These are phyloP conservation scores for Hypomontagnella submonticulosa DNA, from an alignment of 495 filamentous ascomycete species.

Conservation along the genomic window DNA sequence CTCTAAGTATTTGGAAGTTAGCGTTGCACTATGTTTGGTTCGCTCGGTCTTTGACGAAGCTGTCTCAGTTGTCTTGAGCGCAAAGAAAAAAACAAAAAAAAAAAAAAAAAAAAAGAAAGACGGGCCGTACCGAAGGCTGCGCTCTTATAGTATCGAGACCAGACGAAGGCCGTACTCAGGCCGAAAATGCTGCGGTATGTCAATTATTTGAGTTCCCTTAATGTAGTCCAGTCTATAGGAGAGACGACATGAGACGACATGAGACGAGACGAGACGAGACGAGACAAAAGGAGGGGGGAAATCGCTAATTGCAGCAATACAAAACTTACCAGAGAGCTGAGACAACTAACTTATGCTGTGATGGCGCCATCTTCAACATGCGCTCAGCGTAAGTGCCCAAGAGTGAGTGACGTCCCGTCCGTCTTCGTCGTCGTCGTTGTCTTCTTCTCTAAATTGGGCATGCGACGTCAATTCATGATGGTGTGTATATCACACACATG, in stretches of 20 bases:
- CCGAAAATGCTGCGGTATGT: slow-evolving; percentile 24
- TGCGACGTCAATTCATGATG: slow-evolving; percentile 13
- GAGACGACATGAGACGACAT: not conserved
- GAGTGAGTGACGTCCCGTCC: not conserved
- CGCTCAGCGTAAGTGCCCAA: not conserved
- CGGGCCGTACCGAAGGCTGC: slow-evolving; percentile 42
- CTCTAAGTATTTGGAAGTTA: slow-evolving; percentile 29
- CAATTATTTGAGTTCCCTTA: slow-evolving; percentile 10
- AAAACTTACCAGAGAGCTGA: slow-evolving; percentile 33
- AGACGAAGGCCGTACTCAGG: slow-evolving; percentile 30
- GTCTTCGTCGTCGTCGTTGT: slow-evolving; percentile 5
- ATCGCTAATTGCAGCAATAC: not conserved
- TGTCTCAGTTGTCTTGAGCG: not conserved
- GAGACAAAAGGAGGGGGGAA: not conserved
- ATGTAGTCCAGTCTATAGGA: not conserved
- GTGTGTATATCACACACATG: not conserved
- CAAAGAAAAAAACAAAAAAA: no score
- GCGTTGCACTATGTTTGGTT: not conserved
- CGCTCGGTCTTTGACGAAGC: not conserved
- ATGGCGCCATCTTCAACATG: slow-evolving; percentile 17
- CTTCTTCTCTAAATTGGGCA: slow-evolving; percentile 2
- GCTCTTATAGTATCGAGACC: slow-evolving; percentile 43
- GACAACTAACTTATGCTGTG: slow-evolving; percentile 22
- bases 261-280: not conserved
- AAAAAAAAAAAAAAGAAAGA: not conserved